Base-by-base conservation (phyloP, 83 land plant genomes). In the Diphasiastrum complanatum region DNA sequence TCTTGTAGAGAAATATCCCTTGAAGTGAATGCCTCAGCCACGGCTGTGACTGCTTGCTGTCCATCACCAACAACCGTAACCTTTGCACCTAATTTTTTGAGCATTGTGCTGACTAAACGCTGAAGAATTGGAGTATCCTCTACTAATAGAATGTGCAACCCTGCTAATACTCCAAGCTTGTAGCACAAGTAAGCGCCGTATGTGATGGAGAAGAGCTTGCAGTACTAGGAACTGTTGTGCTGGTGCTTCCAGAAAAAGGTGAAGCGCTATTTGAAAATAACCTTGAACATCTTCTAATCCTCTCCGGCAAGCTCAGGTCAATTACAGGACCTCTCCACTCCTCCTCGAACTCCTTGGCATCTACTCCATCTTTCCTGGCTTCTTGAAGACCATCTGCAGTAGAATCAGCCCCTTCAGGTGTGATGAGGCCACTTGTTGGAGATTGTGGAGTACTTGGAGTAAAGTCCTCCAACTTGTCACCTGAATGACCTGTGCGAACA, bases 241-340 rank as follows among this genome's bases (percentile, higher is more conserved):
- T 11, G 18, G 26, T 35, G 31, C 59, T 55, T 55, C 31, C 59
- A 6, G 59, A 35, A 11, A 55, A 35, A 30, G 35, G 26, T 11
- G 31, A 55, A 25, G 59, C 28, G 19, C 59, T 27, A 27, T 35
- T 32, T 6, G 59, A n/a, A 26, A 27, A 27, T 14, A 41, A 18
- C 45, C n/a, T 41, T 41, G 11, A n/a, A 27, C n/a, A 30, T 11
- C 35, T 18, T 55, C 34, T 55, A 16, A 27, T 16, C 19, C 31
- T 55, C 14, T 31, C 31, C 16, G 34, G 59, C 16, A 55, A 20
- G 16, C 35, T 24, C 27, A 55, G 16, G 16, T 55, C 59, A 26
- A 55, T 55, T 5, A 55, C 59, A 11, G 59, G 59, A 12, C 59
- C 59, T 8, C 59, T 55, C 59, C 59, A 55, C 35, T 55, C 59